phyloP scores from a whole-genome alignment of 441 rosid species.

The Cnidoscolus chayamansa region DNA sequence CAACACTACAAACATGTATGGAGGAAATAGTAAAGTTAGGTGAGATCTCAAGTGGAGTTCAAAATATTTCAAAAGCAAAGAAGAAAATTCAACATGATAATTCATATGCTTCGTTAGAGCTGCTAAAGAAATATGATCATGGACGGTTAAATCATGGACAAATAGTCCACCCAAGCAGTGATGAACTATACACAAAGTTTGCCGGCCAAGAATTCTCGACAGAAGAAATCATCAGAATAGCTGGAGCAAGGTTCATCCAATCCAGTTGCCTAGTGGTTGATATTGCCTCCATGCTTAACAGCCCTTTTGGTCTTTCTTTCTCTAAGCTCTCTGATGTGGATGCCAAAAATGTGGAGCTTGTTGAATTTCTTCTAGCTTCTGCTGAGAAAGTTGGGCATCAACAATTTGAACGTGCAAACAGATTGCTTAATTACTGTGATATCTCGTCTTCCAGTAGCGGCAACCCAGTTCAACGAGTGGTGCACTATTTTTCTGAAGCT shows the following conservation, averaged over 20 bases:
- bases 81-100: slow-evolving; percentile 18
- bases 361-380: slow-evolving; percentile 38
- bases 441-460: slow-evolving; percentile 30
- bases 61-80: slow-evolving; percentile 16
- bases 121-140: slow-evolving; percentile 33
- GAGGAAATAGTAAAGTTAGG: slow-evolving; percentile 16
- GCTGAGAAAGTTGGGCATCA: slow-evolving; percentile 44
- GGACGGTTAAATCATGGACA: slow-evolving; percentile 27
- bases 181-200: background rate
- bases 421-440: slow-evolving; percentile 39
- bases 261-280: slow-evolving; percentile 23
- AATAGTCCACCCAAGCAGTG: slow-evolving; percentile 20
- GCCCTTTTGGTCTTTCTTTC: slow-evolving; percentile 28
- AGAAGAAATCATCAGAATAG: slow-evolving; percentile 45
- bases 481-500: slow-evolving; percentile 41
- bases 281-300: slow-evolving; percentile 19
- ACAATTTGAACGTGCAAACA: slow-evolving; percentile 41
- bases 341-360: slow-evolving; percentile 38
- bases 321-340: slow-evolving; percentile 34
- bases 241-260: slow-evolving; percentile 43
- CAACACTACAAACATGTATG: slow-evolving; percentile 28
- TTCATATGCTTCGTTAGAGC: slow-evolving; percentile 37
- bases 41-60: slow-evolving; percentile 20
- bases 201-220: slow-evolving; percentile 27
- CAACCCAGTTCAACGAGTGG: slow-evolving; percentile 43